A percentile compares a stretch with the other conserved stretches of the same genome.
Conservation (phyloP, 2,329 filamentous ascomycete species). For the Epichloe festucae region DNA sequence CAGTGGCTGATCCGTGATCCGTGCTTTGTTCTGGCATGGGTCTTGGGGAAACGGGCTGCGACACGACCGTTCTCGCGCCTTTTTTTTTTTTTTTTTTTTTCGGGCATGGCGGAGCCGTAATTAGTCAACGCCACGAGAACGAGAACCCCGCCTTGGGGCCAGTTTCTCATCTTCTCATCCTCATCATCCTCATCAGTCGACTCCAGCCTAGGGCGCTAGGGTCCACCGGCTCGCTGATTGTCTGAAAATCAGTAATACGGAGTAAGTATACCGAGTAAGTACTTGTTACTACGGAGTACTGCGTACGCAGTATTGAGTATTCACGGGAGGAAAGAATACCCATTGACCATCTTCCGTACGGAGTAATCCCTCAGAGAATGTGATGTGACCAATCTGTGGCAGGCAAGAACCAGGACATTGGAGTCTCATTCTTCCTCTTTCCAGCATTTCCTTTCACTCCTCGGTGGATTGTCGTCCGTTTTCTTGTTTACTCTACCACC, state of each 20-base stretch:
- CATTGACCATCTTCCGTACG: neutral
- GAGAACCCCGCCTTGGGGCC: neutral
- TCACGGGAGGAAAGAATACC: neutral
- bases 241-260: neutral
- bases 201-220: neutral
- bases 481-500: neutral
- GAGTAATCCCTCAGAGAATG: neutral
- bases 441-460: neutral
- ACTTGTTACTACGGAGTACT: neutral
- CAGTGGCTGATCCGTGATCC: neutral
- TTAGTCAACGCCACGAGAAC: neutral
- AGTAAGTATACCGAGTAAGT: neutral
- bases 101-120: neutral
- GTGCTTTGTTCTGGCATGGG: neutral
- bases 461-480: neutral
- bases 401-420: neutral
- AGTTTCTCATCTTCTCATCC: no score
- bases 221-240: neutral
- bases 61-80: no score
- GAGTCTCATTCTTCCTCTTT: neutral
- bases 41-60: neutral
- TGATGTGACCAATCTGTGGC: neutral
- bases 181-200: no score
- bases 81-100: neutral
- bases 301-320: neutral